Conservation (phyloP, 2,329 filamentous ascomycete species). For the Aspergillus udagawae region DNA sequence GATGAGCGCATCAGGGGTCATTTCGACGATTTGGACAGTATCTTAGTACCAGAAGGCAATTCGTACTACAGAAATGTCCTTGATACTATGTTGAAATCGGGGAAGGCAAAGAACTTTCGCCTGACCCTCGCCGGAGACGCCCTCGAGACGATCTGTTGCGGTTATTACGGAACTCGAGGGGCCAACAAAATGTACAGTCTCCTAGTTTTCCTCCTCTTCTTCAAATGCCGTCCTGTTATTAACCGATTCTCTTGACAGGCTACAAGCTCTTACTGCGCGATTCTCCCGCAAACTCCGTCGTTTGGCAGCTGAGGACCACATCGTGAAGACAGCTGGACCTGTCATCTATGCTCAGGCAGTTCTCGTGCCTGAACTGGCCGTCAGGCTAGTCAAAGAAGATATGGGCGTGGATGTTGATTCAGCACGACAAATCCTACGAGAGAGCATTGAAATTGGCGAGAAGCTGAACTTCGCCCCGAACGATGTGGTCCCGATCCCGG, state of each 20-base stretch:
- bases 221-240: not conserved
- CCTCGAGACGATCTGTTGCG: constrained; percentile 60
- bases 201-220: constrained; percentile 3
- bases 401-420: constrained; percentile 46
- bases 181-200: constrained; percentile 62
- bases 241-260: constrained; percentile 24
- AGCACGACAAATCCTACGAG: constrained; percentile 56
- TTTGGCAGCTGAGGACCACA: constrained; percentile 58
- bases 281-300: constrained; percentile 60
- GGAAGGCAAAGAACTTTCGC: constrained; percentile 58
- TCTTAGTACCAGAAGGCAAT: constrained; percentile 51
- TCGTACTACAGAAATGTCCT: constrained; percentile 62
- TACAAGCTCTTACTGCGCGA: constrained; percentile 57
- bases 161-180: constrained; percentile 80
- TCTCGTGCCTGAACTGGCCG: constrained; percentile 67
- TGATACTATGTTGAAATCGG: constrained; percentile 52
- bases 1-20: constrained; percentile 56
- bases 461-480: constrained; percentile 63
- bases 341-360: constrained; percentile 69
- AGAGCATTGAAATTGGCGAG: constrained; percentile 65
- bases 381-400: constrained; percentile 56
- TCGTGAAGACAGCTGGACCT: constrained; percentile 64
- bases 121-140: constrained; percentile 45
- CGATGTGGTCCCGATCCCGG: constrained; percentile 45
- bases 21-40: constrained; percentile 50